Base-by-base conservation (phyloP, 202 grass and related monocot genomes). In the Setaria viridis region DNA sequence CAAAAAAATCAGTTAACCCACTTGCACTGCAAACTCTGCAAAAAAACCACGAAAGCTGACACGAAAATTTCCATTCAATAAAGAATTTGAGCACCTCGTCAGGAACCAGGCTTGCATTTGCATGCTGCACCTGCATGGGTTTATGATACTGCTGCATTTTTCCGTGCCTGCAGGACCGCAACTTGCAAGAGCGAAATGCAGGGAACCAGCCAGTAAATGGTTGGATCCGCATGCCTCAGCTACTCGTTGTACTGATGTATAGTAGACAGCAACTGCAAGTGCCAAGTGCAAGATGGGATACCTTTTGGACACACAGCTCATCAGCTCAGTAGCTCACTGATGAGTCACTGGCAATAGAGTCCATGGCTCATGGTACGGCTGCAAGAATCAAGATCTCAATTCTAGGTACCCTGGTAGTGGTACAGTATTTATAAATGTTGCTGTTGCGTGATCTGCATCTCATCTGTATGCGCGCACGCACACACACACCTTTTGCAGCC, bases 341-440 rank as follows among this genome's bases (percentile, higher is more conserved):
- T 25, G 25, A 25, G 25, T 74, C 76, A 29, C 77, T 79, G 41
- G 74, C 47, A 81, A 39, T 5, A 85, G 66, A 65, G 71, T 71
- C 85, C 81, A 71, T 34, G 34, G 43, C 30, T 71, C 48, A 21
- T 45, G 17, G 33, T 76, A 80, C 25, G 42, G 62, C 50, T 20
- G 63, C 25, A 82, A 70, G 77, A 25, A 29, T 79, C 69, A 87
- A 46, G 84, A 84, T 91, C 74, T 53, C 46, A 60, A 76, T 32
- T 81, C 62, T 15, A 57, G n/a, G 66, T 17, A 16, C 21, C 6
- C 39, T 16, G 70, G 6, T 14, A 67, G 1, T 55, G 5, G 4
- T 51, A 11, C 47, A 74, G 29, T 43, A 71, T 62, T 79, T 79
- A 67, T 19, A n/a, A 82, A 59, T 33, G 55, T 35, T 74, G 29